Base-by-base conservation (phyloP, 1,284 basidiomycete genomes). In the Papiliotrema flavescens region DNA sequence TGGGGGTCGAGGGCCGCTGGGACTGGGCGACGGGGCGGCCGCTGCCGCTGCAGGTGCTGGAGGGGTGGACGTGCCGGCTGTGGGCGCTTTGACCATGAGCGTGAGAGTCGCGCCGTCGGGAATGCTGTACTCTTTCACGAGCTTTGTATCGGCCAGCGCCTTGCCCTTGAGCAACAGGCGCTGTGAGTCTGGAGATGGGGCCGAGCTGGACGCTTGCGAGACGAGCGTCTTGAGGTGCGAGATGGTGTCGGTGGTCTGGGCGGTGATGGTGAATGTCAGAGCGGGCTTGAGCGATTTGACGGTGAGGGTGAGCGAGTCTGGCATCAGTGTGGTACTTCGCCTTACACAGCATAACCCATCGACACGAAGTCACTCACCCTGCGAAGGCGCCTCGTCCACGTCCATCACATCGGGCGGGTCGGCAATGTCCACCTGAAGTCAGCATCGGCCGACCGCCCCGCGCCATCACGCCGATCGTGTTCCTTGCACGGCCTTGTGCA, bases 281-380 rank as follows among this genome's bases (percentile, higher is more conserved):
- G 89, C 77, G 1, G 93, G 93, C 70, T 95, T 95, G 67, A 86
- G 79, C 40, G 88, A 93, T 77, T 95, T 95, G 82, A 97, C 84
- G 44, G 84, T 87, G 60, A 96, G 74, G 43, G 78, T 79, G 65
- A 92, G 39, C 20, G 39, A 17, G 39, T 40, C 78, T n/a, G 82
- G 75, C 17, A 62, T 55, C 49, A 68, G 64, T 65, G 47, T 19
- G 26, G 49, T 40, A 56, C 56, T 56, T n/a, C 24, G 15, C 28
- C 39, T 36, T 28, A 43, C 40, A 26, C 20, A 15, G 39, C 24
- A 34, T 35, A 19, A 36, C 41, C 23, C 32, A 11, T 36, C 19
- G 15, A 22, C 14, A 49, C 17, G 14, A 9, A 11, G 17, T 6
- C 24, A 57, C 62, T 54, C 46, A 69, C 67, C 68, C 54, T 69